Base-by-base conservation (phyloP, 2,329 filamentous ascomycete genomes). In the Penicillium palitans region DNA sequence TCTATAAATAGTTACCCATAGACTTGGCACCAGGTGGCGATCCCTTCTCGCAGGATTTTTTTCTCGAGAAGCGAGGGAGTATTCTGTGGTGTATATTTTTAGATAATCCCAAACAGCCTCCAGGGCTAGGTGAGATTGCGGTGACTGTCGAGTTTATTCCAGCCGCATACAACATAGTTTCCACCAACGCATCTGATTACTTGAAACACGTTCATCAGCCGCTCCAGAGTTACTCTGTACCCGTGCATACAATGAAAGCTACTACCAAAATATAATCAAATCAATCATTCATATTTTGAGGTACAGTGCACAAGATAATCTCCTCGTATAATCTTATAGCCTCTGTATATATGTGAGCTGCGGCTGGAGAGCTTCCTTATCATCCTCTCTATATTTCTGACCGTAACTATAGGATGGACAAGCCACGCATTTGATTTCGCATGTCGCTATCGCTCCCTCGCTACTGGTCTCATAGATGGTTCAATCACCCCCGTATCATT, bases 1-100 rank as follows among this genome's bases (percentile, higher is more conserved):
- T 21, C 40, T 53, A 53, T 53, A 42, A 45, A 53, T 53, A 53
- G 51, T 21, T 7, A 37, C n/a, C 29, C 7, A 31, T 47, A 29
- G 29, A 27, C 51, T 53, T 53, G 51, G 40, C 51, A 33, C 27
- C 7, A 24, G 25, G 12, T 33, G 27, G n/a, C 39, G 51, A 53
- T 37, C 50, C 33, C n/a, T 25, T 45, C 6, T 52, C 19, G 17
- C 13, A 17, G 19, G 6, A 15, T 19, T 21, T 21, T 29, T 53
- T 37, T 35, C 19, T 24, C 19, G 17, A 25, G 39, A 45, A 35
- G 29, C 19, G 50, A 45, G 51, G 29, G 29, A 29, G 9, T 19
- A 19, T 19, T 45, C 17, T 29, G 19, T 27, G 29, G 27, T 24
- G 21, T 7, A 27, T 35, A 59, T 44, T 47, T 45, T 35, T 37